Base-by-base conservation (phyloP, 352 stramenopile genomes). In the Phytophthora cryptogea region DNA sequence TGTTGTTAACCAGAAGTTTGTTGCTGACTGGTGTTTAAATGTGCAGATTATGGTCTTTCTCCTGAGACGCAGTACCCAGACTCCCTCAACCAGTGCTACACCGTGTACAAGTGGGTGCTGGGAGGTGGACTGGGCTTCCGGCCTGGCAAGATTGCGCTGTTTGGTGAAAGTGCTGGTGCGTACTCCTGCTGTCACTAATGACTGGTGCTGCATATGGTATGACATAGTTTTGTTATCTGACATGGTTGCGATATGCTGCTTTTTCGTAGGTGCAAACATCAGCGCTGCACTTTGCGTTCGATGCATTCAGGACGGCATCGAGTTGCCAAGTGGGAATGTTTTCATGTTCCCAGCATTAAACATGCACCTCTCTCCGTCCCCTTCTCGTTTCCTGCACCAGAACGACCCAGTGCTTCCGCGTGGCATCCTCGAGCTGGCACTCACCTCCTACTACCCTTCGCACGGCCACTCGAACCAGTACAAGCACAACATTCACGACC, bases 311-410 rank as follows among this genome's bases (percentile, higher is more conserved):
- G 78, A 95, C 31, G 63, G 72, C 10, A 33, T 94, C 40, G 74
- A 72, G 23, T 56, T 89, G n/a, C 89, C 89, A 0, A 79, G 77
- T 49, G 89, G 86, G 16, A 89, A 88, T 43, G 77, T 96, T n/a
- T 76, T 96, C 50, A 93, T 93, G 76, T 96, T 96, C 57, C 90
- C 88, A n/a, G 88, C 89, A 28, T 78, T 97, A 8, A 96, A 96
- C 47, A 67, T 96, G 63, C 86, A 95, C 59, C 59, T 95, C 47
- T 94, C 85, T 52, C 87, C 89, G 7, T 95, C 86, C 20, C 89
- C 89, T 17, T 95, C 86, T 10, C 83, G 89, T 5, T 95, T 94
- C 47, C 59, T 96, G 36, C 89, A 96, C 68, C 84, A 95, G 52
- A 95, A 83, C 47, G 89, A 96, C 43, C 89, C 89, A 0, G 78